Percentiles rank a stretch among this genome's conserved stretches.
Conservation (phyloP, 495 filamentous ascomycete species). For the Trichocladium antarcticum region DNA sequence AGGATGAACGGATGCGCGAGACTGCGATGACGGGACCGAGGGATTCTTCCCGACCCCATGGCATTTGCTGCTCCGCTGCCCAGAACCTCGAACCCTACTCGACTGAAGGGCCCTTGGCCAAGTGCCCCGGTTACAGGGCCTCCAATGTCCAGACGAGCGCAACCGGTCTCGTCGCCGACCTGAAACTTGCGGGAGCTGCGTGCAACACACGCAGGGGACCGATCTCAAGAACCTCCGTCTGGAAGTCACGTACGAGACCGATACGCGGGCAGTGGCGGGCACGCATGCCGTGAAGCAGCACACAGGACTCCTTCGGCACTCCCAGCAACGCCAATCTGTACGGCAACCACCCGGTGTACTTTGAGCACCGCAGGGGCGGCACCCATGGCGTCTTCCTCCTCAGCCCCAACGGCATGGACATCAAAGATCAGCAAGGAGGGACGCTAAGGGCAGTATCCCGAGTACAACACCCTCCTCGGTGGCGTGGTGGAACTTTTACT, state of each 20-base stretch:
- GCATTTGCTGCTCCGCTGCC: conserved; percentile 11
- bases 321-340: conserved; percentile 57
- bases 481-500: conserved; percentile 80
- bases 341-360: conserved; percentile 74
- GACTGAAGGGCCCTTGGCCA: conserved; percentile 19
- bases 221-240: conserved; percentile 57
- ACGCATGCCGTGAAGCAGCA: too few species aligned
- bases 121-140: conserved; percentile 64
- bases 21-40: neutral
- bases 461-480: conserved; percentile 70
- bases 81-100: conserved; percentile 9
- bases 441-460: conserved; percentile 57
- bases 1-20: neutral
- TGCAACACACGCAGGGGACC: conserved; percentile 63
- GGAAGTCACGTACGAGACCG: conserved; percentile 63
- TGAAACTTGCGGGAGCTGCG: conserved; percentile 53
- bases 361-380: conserved; percentile 58
- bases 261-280: conserved; percentile 42
- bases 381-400: conserved; percentile 77
- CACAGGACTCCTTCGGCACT: conserved; percentile 54
- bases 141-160: conserved; percentile 46
- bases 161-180: conserved; percentile 49
- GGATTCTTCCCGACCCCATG: conserved; percentile 9
- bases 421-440: conserved; percentile 62
- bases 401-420: conserved; percentile 80